A percentile compares a stretch with the other conserved stretches of the same genome.
These are phyloP conservation scores for Aspergillus leporis DNA, from an alignment of 495 filamentous ascomycete species.

Conservation along the genomic window DNA sequence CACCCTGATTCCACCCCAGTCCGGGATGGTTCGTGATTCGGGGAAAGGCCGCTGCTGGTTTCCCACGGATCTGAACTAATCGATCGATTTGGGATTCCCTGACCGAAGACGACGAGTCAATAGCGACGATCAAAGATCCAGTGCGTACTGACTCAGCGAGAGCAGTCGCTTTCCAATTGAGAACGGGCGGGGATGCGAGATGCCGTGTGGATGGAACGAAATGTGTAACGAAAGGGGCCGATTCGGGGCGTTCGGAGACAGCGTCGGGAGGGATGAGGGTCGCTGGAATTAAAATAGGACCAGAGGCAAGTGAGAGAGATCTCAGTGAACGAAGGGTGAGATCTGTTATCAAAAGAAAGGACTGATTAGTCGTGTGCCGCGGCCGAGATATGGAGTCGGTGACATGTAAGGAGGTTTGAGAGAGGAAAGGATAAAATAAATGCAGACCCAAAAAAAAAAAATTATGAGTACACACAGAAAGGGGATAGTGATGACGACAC, in stretches of 20 bases:
- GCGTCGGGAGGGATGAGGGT: constrained; percentile 2
- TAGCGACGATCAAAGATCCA: not conserved
- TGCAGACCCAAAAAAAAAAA: constrained; percentile 5
- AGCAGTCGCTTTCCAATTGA: constrained; percentile 15
- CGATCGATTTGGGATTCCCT: not conserved
- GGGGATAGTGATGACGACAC: constrained; percentile 1
- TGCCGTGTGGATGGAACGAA: constrained; percentile 14
- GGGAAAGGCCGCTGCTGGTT: constrained; percentile 8
- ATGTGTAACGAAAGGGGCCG: constrained; percentile 9
- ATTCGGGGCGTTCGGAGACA: constrained; percentile 12
- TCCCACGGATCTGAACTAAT: not conserved
- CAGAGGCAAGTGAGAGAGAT: constrained; percentile 2
- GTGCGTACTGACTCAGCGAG: not conserved
- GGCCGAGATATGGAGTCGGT: constrained; percentile 5
- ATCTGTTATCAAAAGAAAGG: constrained; percentile 11
- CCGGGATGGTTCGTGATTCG: constrained; percentile 6
- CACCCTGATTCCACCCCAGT: constrained; percentile 11
- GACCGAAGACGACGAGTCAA: not conserved
- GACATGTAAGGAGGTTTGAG: constrained; percentile 9
- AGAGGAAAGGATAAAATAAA: constrained; percentile 6
- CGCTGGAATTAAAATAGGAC: constrained; percentile 6
- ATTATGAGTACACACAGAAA: constrained; percentile 11
- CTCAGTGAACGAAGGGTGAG: constrained; percentile 18
- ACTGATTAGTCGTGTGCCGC: constrained; percentile 15
- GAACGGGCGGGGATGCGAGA: constrained; percentile 15